Base-by-base conservation (phyloP, 495 filamentous ascomycete genomes). In the Cercophora newfieldiana region DNA sequence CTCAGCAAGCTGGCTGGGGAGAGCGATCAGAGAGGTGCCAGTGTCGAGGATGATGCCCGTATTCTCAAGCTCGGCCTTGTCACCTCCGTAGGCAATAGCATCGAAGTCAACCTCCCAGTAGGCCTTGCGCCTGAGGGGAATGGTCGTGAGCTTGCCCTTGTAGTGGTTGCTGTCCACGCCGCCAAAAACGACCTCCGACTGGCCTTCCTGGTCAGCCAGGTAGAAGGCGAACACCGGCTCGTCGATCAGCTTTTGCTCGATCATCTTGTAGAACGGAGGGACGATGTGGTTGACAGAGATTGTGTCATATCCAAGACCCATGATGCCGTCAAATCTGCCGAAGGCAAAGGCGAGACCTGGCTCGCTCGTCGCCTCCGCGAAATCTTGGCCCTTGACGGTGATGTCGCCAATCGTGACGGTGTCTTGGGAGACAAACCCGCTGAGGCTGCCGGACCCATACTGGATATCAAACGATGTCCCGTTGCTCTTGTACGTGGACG, bases 21-120 rank as follows among this genome's bases (percentile, higher is more conserved):
- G 90, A 69, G 94, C 94, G 80, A 97, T 97, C 72, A 99, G 86
- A 44, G 96, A 99, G 76, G 96, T 99, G 69, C 96, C 96, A 64
- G 96, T 99, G 85, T 99, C 96, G 56, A 99, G 89, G 65, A 99
- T 97, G 69, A 92, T 90, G 81, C 96, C 96, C 53, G 93, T 97
- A 83, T 91, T 85, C 53, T 97, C 93, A 60, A 98, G 88, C 71
- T 95, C 90, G 67, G 95, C 95, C 67, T 85, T 86, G 64, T 87
- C 83, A 19, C 91, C 85, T 66, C 95, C 96, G 67, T 97, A 94
- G 55, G 88, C 86, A 80, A 99, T 94, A 53, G 91, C 83, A 72
- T 98, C 90, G 67, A 98, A 88, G 69, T 98, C 93, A 26, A 98
- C 94, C 84, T 99, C 96, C 96, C 96, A 99, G 86, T 99, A 99